Base-by-base conservation (phyloP, 306 rosid genomes). In the Hippophae rhamnoides region DNA sequence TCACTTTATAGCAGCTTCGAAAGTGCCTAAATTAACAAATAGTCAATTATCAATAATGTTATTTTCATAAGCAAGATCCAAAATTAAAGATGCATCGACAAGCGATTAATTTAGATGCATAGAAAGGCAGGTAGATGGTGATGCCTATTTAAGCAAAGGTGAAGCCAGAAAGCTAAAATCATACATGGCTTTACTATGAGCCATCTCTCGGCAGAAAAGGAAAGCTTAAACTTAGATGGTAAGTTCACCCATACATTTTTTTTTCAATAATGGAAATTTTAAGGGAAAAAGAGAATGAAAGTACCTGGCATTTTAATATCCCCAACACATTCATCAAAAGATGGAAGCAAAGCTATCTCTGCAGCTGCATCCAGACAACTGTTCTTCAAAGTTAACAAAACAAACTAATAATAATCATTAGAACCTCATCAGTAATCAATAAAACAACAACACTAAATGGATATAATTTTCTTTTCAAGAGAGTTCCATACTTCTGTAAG, bases 291-390 rank as follows among this genome's bases (percentile, higher is more conserved):
- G 54, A 62, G 42, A 13, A 63, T 41, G 27, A 62, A 57, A 61
- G 65, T 76, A 92, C 98, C 96, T 71, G 95, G 57, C 76, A 87
- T 80, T 60, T 53, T 67, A 68, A 82, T 67, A 58, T 85, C 89
- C 65, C 85, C 79, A 63, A 87, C 68, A 67, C 47, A 57, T 61
- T 87, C 93, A 50, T 54, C 51, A 77, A 85, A 92, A 47, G 76
- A 66, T 53, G 93, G 86, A 53, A 85, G 56, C 41, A 77, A 58
- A 27, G 96, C 98, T 67, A 62, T 60, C 73, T 69, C 96, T 41
- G 87, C 86, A 45, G 94, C 96, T 72, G 81, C 83, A 77, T 92
- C 96, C 27, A 87, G 69, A 79, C 95, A 92, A 46, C 98, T 92
- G 81, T 76, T 62, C 57, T 74, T 70, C 41, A 70, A 60, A 18